Evolutionary conservation across 2,329 filamentous ascomycete genomes (phyloP).

Genomic region (Chalara sp.): DNA sequence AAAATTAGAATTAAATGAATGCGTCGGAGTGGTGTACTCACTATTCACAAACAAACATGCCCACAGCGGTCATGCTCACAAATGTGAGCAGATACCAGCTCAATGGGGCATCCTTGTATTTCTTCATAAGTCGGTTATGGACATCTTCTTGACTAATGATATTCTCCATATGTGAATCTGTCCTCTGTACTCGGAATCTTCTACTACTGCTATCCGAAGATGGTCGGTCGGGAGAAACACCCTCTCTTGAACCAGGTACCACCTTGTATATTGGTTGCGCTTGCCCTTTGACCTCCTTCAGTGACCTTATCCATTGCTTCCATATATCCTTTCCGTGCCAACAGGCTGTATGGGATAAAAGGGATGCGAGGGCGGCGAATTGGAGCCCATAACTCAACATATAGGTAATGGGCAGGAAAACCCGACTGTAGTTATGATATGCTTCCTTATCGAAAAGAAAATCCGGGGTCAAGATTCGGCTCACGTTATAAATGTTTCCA

Average conservation of each 20-base stretch:
- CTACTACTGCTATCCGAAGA: not conserved
- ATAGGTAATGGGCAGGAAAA: constrained; percentile 82
- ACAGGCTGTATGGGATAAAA: constrained; percentile 74
- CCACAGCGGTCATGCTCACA: constrained; percentile 67
- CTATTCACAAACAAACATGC: constrained; percentile 82
- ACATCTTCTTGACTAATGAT: constrained; percentile 71
- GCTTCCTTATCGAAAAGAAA: constrained; percentile 73
- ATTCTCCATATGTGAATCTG: constrained; percentile 39
- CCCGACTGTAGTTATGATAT: constrained; percentile 74
- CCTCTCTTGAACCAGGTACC: constrained; percentile 22
- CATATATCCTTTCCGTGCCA: constrained; percentile 83
- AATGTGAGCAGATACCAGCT: constrained; percentile 77
- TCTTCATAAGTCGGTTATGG: constrained; percentile 75
- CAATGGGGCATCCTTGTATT: constrained; percentile 75
- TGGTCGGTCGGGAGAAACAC: constrained; percentile 4
- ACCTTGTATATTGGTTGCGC: constrained; percentile 47
- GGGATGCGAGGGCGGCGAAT: constrained; percentile 73
- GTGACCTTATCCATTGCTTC: constrained; percentile 65
- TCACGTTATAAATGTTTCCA: constrained; percentile 73
- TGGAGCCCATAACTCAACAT: constrained; percentile 81
- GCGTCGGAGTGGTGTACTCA: constrained; percentile 35
- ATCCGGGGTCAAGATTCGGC: constrained; percentile 68
- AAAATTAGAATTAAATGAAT: not conserved
- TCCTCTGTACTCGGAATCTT: constrained; percentile 15
- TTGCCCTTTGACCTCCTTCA: constrained; percentile 53